Base-by-base conservation (phyloP, 2,329 filamentous ascomycete species). In the Fusarium sp. region DNA sequence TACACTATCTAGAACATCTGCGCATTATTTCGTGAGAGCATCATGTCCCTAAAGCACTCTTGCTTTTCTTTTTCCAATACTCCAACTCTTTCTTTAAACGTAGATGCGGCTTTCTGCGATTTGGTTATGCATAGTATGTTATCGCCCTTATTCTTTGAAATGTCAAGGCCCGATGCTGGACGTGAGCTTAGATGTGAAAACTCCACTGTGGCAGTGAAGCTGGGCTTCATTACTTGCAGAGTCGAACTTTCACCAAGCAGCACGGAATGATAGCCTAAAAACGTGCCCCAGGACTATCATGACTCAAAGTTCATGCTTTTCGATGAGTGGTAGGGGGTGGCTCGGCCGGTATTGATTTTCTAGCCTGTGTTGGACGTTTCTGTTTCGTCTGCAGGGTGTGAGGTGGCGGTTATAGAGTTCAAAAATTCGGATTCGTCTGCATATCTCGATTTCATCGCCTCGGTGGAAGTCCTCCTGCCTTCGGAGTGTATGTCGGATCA, bases 1-100 rank as follows among this genome's bases (percentile, higher is more conserved):
- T 44, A 56, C 24, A 47, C 22, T 38, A 24, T 64, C 41, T 56
- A 51, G 14, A 61, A 48, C 44, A 42, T 62, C 59, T 63, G 20
- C 48, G 28, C 69, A 42, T 65, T 50, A 14, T 59, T 53, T 71
- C 63, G 51, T 63, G 22, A 50, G 61, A 48, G 71, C 61, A 74
- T 72, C 39, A 28, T 45, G 24, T 68, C n/a, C 36, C 47, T 28
- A 42, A 39, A 35, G 24, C 41, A 6, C 18, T 47, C 24, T 1
- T 26, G 53, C 41, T 24, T 55, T 35, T 51, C 26, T 51, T 51
- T 31, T 42, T 36, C 16, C 53, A 22, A 31, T 22, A 14, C 51
- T 41, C 53, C 39, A 15, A 22, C 18, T 68, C 44, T 50, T 35
- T 1, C n/a, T 22, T 22, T 47, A 1, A 14, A 24, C 8, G 15